Evolutionary conservation across 2,329 filamentous ascomycete species (phyloP).

Genomic region (Aspergillus jensenii): DNA sequence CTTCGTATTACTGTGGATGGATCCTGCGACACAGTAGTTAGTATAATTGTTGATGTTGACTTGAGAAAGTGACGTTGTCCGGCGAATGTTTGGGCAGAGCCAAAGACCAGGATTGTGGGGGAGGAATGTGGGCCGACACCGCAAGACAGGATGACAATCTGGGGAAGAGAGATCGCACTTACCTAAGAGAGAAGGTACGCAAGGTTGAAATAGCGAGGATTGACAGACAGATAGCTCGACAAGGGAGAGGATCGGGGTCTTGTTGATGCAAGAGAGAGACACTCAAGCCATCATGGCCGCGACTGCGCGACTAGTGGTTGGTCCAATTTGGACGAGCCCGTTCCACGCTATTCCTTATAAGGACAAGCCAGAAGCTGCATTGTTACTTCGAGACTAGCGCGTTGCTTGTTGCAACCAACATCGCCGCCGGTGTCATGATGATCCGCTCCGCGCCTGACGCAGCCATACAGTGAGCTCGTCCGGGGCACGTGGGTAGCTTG

Average conservation of each 20-base stretch:
- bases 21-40: slow-evolving; percentile 9
- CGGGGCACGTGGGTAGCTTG: slow-evolving; percentile 1
- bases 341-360: slow-evolving; percentile 12
- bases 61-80: slow-evolving; percentile 15
- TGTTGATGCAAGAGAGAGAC: not conserved
- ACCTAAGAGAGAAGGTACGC: slow-evolving; percentile 9
- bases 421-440: not conserved
- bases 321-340: slow-evolving; percentile 6
- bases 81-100: slow-evolving; percentile 18
- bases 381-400: slow-evolving; percentile 2
- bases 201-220: slow-evolving; percentile 2
- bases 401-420: not conserved
- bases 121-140: slow-evolving; percentile 11
- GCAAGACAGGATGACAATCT: not conserved
- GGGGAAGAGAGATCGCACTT: slow-evolving; percentile 4
- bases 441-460: not conserved
- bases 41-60: slow-evolving; percentile 11
- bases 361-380: not conserved
- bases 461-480: not conserved
- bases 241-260: slow-evolving; percentile 6
- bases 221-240: not conserved
- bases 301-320: slow-evolving; percentile 16
- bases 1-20: not conserved
- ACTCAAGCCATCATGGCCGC: slow-evolving; percentile 16
- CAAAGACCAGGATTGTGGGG: slow-evolving; percentile 17